Evolutionary conservation across 108 stramenopile species (phyloP), one percentile per base, ranked within the genome.

Genomic region (Fragilaria crotonensis): DNA sequence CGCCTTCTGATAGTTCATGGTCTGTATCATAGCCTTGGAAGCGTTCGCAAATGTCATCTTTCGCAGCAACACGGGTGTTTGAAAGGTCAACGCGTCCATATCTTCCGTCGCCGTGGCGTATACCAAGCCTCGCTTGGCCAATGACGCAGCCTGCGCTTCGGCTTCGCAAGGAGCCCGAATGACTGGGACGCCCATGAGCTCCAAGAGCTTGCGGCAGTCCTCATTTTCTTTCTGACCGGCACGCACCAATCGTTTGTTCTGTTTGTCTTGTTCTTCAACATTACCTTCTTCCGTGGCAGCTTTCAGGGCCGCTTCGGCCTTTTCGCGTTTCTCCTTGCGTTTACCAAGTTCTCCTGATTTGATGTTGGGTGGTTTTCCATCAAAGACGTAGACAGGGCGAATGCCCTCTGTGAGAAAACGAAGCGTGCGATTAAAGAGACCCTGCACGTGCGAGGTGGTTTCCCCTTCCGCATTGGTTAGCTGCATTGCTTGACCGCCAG

Each of bases 21-120:
- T 80, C 57, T 96, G 86, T 0, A 95, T 69, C 25, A 76, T 79
- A 7, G 66, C 30, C 32, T 90, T 85, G 44, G 59, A 59, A 14
- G 71, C 72, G 56, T 78, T 84, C 45, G 93, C 86, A 80, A 95
- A 95, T 18, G 89, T 95, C 85, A 91, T 84, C 71, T 94, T 96
- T 4, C 96, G 75, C 0, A 99, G 55, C 29, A 95, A 67, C 17
- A 95, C 68, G 17, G 98, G 97, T 0, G 96, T 89, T 1, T 67
- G 68, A 70, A 99, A 99, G 20, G 96, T 97, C 67, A 99, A 72
- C 19, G 96, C 95, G 65, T 99, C 99, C 97, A 98, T 98, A 78
- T 99, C 99, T 71, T 99, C 99, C 4, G 99, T 98, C 14, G 84
- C 97, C 17, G 90, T 86, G n/a, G 96, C 99, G 50, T 81, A 98